These are phyloP conservation scores for Lachnellula occidentalis DNA, from an alignment of 2,329 filamentous ascomycete species.

Conservation along the genomic window DNA sequence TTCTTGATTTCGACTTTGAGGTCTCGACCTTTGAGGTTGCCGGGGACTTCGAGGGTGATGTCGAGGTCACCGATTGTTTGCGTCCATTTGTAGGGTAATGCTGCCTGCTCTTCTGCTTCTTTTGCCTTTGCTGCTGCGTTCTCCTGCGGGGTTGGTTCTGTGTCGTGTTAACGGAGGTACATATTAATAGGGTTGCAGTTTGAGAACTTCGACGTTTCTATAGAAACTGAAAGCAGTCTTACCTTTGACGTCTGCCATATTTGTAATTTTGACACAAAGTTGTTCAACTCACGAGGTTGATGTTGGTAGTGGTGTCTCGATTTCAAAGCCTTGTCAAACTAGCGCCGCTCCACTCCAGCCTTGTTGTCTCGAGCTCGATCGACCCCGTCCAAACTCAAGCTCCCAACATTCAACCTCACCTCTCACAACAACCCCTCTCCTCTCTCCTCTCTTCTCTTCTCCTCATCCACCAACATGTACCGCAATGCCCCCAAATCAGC, in stretches of 20 bases:
- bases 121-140: conserved; percentile 58
- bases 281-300: too few species aligned
- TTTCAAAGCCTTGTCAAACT: conserved; percentile 18
- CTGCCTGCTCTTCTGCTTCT: conserved; percentile 81
- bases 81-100: conserved; percentile 94
- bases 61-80: conserved; percentile 90
- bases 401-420: neutral
- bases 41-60: conserved; percentile 70
- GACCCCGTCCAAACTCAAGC: conserved; percentile 12
- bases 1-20: conserved; percentile 79
- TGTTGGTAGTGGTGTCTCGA: too few species aligned
- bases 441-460: conserved; percentile 2
- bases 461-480: conserved; percentile 15
- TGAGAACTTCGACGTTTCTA: neutral
- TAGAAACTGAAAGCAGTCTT: neutral
- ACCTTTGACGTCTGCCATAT: conserved; percentile 25
- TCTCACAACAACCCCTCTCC: conserved; percentile 1
- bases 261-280: neutral
- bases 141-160: conserved; percentile 39
- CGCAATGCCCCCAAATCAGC: conserved; percentile 10
- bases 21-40: conserved; percentile 78
- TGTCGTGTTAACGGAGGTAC: neutral
- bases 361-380: too few species aligned
- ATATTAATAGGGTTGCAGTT: neutral
- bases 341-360: conserved; percentile 3